Evolutionary conservation across 257 asterid genomes (phyloP).

Genomic region (Vinca minor): DNA sequence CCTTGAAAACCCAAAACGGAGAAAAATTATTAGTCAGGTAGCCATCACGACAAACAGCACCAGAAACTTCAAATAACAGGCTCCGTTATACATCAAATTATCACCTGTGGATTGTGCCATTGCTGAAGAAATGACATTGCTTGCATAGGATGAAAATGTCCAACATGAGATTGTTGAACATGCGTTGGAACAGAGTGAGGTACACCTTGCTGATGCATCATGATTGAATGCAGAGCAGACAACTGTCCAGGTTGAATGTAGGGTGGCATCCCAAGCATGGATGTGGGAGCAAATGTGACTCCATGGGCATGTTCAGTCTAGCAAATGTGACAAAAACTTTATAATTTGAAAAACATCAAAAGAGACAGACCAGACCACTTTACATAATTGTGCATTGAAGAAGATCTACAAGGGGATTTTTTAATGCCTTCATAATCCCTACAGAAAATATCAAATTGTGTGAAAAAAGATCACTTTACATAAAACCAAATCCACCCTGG

Average conservation of each 20-base stretch:
- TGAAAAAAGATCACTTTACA: too few relatives aligned
- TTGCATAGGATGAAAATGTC: slow-evolving; percentile 36
- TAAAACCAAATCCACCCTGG: too few relatives aligned
- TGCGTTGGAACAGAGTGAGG: slow-evolving; percentile 50
- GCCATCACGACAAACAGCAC: slow-evolving; percentile 3
- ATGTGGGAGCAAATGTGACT: slow-evolving; percentile 58
- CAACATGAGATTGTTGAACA: slow-evolving; percentile 52
- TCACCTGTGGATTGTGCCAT: slow-evolving; percentile 73
- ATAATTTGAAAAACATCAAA: neutral
- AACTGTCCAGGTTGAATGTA: slow-evolving; percentile 63
- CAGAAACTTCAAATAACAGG: neutral
- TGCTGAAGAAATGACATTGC: slow-evolving; percentile 51
- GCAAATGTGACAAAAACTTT: neutral
- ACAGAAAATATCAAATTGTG: too few relatives aligned
- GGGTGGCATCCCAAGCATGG: slow-evolving; percentile 64
- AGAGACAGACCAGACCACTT: too few relatives aligned
- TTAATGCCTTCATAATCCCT: too few relatives aligned
- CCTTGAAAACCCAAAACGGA: slow-evolving; percentile 29
- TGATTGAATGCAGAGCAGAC: slow-evolving; percentile 68
- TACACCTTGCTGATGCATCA: slow-evolving; percentile 73
- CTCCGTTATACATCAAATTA: neutral
- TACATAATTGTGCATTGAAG: too few relatives aligned
- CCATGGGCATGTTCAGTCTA: slow-evolving; percentile 65
- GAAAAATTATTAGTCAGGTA: neutral
- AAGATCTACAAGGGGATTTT: too few relatives aligned